phyloP scores from a whole-genome alignment of 805 yeast genomes.

The fission yeast (Schizosaccharomyces pombe) region DNA sequence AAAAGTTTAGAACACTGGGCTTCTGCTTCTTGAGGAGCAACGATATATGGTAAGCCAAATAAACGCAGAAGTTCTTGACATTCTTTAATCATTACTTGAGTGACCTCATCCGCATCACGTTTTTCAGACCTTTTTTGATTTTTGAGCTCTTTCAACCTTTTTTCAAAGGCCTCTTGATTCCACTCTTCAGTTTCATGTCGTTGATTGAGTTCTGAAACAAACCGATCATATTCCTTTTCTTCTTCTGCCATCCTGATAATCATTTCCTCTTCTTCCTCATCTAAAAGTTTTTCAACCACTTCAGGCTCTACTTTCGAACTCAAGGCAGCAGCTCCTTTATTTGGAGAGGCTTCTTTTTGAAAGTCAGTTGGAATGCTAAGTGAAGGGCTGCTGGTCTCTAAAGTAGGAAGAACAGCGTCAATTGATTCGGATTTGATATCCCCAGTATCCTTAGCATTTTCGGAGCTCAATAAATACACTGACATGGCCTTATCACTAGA shows the following conservation, averaged over 20 bases:
- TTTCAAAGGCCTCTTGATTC: conserved; percentile 10
- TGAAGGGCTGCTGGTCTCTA: too few relatives aligned
- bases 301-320: too few relatives aligned
- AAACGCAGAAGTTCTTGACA: conserved; percentile 68
- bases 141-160: conserved; percentile 23
- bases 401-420: too few relatives aligned
- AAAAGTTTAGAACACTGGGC: conserved; percentile 83
- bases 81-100: conserved; percentile 62
- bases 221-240: conserved; percentile 44
- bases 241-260: conserved; percentile 43
- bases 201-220: conserved; percentile 23
- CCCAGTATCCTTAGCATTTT: too few relatives aligned
- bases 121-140: conserved; percentile 41
- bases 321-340: too few relatives aligned
- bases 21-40: conserved; percentile 98
- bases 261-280: conserved; percentile 52
- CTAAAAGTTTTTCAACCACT: conserved; percentile 11
- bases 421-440: too few relatives aligned
- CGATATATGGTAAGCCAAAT: conserved; percentile 83
- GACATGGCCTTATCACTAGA: too few relatives aligned
- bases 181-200: neutral
- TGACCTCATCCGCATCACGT: conserved; percentile 81
- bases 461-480: too few relatives aligned
- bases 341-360: neutral
- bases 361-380: neutral